Conservation (phyloP, 2,329 filamentous ascomycete genomes). For the Exutisphaerella laricina region DNA sequence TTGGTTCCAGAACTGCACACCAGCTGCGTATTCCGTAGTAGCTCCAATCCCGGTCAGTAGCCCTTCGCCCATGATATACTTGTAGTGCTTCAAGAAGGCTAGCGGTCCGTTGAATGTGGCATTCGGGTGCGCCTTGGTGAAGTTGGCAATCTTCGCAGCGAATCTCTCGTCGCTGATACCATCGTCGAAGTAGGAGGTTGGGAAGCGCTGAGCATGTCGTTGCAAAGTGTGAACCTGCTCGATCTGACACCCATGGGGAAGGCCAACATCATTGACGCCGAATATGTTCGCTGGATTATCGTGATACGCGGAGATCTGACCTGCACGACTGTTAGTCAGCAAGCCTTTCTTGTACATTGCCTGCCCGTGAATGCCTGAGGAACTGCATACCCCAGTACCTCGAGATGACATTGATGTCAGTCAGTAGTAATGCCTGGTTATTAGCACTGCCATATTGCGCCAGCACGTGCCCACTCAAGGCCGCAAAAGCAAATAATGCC, state of each 20-base stretch:
- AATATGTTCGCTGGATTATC: constrained; percentile 45
- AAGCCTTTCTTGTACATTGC: neutral
- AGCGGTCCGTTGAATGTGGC: constrained; percentile 44
- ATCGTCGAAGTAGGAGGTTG: constrained; percentile 44
- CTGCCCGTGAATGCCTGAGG: too few species aligned
- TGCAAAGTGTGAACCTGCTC: constrained; percentile 52
- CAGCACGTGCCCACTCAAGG: neutral
- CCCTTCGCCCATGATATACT: constrained; percentile 42
- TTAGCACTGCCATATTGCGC: neutral
- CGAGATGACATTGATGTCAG: constrained; percentile 34
- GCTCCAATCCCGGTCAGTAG: constrained; percentile 24
- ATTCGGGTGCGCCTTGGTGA: constrained; percentile 35
- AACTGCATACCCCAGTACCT: constrained; percentile 43
- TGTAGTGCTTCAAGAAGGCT: constrained; percentile 49
- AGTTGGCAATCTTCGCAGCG: constrained; percentile 45
- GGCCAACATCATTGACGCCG: constrained; percentile 44
- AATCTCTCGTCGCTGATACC: constrained; percentile 47
- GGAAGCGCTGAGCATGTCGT: constrained; percentile 51
- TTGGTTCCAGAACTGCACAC: constrained; percentile 49
- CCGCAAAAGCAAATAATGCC: neutral
- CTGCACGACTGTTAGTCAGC: constrained; percentile 4
- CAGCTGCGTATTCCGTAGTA: constrained; percentile 45
- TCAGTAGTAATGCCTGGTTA: constrained; percentile 24
- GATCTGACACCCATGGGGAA: constrained; percentile 52
- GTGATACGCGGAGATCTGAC: constrained; percentile 43